These are phyloP conservation scores for Saccharomycopsis oosterbeekiorum DNA, from an alignment of 805 yeast species.

Conservation along the genomic window DNA sequence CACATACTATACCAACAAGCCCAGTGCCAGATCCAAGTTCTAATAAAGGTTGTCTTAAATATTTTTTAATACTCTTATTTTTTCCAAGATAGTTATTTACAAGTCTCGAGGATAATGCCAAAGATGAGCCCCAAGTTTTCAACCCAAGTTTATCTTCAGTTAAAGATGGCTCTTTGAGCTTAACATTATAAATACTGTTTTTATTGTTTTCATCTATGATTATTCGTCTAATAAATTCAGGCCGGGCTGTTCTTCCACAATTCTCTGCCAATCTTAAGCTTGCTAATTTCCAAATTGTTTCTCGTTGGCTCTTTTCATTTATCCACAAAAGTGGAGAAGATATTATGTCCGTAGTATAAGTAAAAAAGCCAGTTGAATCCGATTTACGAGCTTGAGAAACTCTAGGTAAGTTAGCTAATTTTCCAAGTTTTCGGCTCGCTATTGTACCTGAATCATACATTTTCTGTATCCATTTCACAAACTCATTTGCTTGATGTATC, in stretches of 20 bases:
- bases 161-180: conserved; percentile 70
- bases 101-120: conserved; percentile 52
- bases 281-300: conserved; percentile 42
- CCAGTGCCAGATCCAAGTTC: conserved; percentile 98
- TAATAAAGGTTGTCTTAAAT: conserved; percentile 27
- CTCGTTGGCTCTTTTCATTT: conserved; percentile 24
- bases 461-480: conserved; percentile 37
- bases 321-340: conserved; percentile 43
- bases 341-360: conserved; percentile 40
- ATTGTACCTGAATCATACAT: conserved; percentile 8
- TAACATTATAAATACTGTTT: conserved; percentile 20
- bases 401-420: conserved; percentile 23
- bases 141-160: conserved; percentile 82
- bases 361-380: conserved; percentile 28
- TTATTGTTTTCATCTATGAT: conserved; percentile 27
- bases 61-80: conserved; percentile 15
- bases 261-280: conserved; percentile 64
- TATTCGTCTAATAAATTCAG: conserved; percentile 56
- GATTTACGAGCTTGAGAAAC: conserved; percentile 24
- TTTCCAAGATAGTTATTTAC: conserved; percentile 24
- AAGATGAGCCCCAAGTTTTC: conserved; percentile 94
- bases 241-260: conserved; percentile 79
- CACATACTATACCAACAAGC: conserved; percentile 66
- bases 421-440: conserved; percentile 28
- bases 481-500: conserved; percentile 20